A percentile compares a stretch with the other conserved stretches of the same genome.
Evolutionary conservation across 2,329 filamentous ascomycete species (phyloP).

Genomic region (Metarhizium humberi): DNA sequence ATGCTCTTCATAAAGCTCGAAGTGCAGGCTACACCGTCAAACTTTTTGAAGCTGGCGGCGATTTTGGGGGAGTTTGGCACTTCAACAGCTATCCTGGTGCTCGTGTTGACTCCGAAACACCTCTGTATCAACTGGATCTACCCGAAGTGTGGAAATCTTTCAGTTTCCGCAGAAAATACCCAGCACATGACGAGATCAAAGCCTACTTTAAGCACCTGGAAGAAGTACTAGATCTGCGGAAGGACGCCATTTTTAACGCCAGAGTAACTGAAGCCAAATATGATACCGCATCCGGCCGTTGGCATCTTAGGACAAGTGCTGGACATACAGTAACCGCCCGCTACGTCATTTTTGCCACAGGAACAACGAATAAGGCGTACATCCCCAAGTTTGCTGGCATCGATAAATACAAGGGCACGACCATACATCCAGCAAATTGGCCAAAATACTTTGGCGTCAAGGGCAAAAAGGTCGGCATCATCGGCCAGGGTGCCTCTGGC

Average conservation of each 20-base stretch:
- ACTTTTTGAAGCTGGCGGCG: conserved; percentile 26
- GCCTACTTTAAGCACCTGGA: conserved; percentile 38
- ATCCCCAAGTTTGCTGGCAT: conserved; percentile 25
- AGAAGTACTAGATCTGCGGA: conserved; percentile 2
- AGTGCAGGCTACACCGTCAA: conserved; percentile 25
- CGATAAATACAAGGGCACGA: conserved; percentile 16
- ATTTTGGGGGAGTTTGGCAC: conserved; percentile 33
- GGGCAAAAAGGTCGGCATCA: conserved; percentile 18
- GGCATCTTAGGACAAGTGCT: conserved; percentile 33
- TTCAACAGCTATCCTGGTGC: conserved; percentile 33
- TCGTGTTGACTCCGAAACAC: conserved; percentile 24
- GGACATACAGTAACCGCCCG: conserved; percentile 27
- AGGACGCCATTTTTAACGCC: conserved; percentile 30
- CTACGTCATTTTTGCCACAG: conserved; percentile 36
- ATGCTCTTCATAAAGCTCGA: conserved; percentile 25
- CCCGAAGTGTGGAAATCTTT: conserved; percentile 33
- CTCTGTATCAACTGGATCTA: conserved; percentile 26
- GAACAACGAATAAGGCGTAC: conserved; percentile 34
- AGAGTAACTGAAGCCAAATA: not conserved
- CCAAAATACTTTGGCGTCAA: conserved; percentile 3
- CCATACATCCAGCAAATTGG: conserved; percentile 8
- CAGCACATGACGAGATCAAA: conserved; percentile 28
- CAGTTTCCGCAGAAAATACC: conserved; percentile 32
- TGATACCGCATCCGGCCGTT: conserved; percentile 18
- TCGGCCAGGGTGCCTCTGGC: conserved; percentile 21